Evolutionary conservation across 2,329 filamentous ascomycete genomes (phyloP), one percentile per base, ranked within the genome.

Genomic region (Aureobasidium sp.): DNA sequence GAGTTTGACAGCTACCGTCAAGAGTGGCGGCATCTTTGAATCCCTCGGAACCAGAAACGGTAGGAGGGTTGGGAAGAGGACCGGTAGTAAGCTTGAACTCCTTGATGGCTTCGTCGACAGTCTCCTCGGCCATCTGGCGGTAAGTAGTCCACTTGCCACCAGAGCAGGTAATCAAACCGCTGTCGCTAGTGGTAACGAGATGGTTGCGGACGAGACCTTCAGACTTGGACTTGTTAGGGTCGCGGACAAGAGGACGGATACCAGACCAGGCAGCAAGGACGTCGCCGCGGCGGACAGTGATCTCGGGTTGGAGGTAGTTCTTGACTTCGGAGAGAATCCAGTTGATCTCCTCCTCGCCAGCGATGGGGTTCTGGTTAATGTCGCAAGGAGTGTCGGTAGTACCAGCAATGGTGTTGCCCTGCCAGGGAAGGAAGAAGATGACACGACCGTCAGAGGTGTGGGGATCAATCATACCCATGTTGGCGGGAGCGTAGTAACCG

Each of bases 131-230:
- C 91, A 96, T 95, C 74, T 95, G 89, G 61, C 91, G 87, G 76
- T 95, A 95, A 1, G 91, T 95, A 3, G 91, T 95, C 91, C 91
- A 95, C 76, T 96, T 95, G 51, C 91, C 91, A 67, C 91, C 91
- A 32, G 90, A 90, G 70, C 90, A 92, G 37, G 91, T 96, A 66
- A 96, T 77, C 25, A 95, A 81, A 11, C 91, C 91, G 7, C 89
- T 90, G 2, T 82, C 75, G n/a, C 90, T 93, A 54, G 90, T 81
- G 63, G 90, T 87, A 67, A 95, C 84, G 47, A 96, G 80, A 72
- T 95, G 91, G 73, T 92, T 95, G 61, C 91, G 88, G 57, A 95
- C 91, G 21, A 96, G 84, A 30, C 90, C 91, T 75, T 95, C 87
- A 0, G 91, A 94, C 72, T 91, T 93, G 74, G 85, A 85, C 57